Evolutionary conservation across 371 early-diverging fungal genomes (phyloP).

Genomic region (Saksenaea oblongispora): DNA sequence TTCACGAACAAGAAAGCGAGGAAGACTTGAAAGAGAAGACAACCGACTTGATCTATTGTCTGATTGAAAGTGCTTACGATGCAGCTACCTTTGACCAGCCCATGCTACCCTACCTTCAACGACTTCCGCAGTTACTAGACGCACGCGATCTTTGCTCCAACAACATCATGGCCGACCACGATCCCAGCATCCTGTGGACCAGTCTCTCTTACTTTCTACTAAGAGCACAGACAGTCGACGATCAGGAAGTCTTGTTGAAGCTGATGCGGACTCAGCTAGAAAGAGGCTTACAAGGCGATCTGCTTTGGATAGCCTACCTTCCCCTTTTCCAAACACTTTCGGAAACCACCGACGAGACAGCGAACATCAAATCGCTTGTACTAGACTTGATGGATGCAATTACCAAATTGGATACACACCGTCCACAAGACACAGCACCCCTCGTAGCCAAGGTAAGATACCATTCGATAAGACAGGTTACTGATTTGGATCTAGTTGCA

Average conservation of each 20-base stretch:
- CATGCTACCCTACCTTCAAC: conserved; percentile 19
- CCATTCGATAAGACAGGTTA: no score
- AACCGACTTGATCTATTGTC: conserved; percentile 21
- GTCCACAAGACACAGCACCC: background rate
- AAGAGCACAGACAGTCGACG: conserved; percentile 48
- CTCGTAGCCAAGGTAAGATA: conserved; percentile 5
- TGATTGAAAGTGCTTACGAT: conserved; percentile 21
- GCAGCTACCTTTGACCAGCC: conserved; percentile 17
- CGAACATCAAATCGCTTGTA: conserved; percentile 10
- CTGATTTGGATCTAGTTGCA: no score
- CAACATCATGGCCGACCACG: conserved; percentile 6
- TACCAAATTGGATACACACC: background rate
- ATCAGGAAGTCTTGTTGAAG: conserved; percentile 39
- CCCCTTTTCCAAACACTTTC: conserved; percentile 58
- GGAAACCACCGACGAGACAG: conserved; percentile 21
- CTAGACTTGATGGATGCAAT: conserved; percentile 21
- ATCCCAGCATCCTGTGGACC: conserved; percentile 37
- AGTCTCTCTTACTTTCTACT: conserved; percentile 43
- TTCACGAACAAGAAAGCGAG: conserved; percentile 3
- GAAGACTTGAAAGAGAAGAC: conserved; percentile 11
- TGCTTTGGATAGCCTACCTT: conserved; percentile 46
- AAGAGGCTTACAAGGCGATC: background rate
- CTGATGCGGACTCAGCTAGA: conserved; percentile 25
- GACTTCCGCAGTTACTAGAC: conserved; percentile 12
- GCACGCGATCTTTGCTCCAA: conserved; percentile 8